Evolutionary conservation across 768 basidiomycete species (phyloP).

Genomic region (Rickenella mellea): DNA sequence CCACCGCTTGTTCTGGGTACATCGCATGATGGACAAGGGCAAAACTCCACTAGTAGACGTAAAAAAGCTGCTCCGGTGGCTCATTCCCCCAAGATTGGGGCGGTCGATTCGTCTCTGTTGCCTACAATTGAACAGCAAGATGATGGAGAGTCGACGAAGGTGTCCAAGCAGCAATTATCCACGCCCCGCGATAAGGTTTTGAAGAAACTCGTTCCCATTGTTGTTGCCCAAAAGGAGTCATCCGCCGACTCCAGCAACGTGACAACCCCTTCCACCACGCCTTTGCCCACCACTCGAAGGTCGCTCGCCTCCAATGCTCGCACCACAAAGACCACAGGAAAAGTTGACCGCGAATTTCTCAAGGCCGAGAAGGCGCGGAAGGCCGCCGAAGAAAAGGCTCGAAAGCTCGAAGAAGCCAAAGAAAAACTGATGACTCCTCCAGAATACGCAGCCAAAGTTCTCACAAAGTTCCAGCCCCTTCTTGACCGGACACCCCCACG

Average conservation of each 20-base stretch:
- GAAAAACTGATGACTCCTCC: constrained; percentile 37
- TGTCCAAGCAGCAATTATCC: neutral
- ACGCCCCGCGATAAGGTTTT: neutral
- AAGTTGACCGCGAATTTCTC: neutral
- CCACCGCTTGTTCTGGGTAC: no score
- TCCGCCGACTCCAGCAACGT: neutral
- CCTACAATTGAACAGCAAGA: neutral
- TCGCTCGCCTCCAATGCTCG: neutral
- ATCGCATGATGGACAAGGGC: no score
- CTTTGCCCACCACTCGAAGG: neutral
- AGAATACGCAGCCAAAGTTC: constrained; percentile 44
- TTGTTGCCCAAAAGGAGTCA: neutral
- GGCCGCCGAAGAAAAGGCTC: constrained; percentile 1
- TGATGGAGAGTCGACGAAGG: neutral
- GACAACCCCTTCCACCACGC: constrained; percentile 1
- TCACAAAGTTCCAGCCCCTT: constrained; percentile 18
- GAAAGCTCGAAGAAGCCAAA: constrained; percentile 22
- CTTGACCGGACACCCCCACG: constrained; percentile 11
- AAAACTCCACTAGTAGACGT: no score
- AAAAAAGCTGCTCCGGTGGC: no score
- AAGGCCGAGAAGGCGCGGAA: constrained; percentile 13
- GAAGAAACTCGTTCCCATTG: neutral
- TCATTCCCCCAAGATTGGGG: no score
- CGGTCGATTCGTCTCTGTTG: neutral
- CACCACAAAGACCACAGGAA: neutral